Conservation (phyloP, 371 early-diverging fungal genomes). For the Coemansia sp. region DNA sequence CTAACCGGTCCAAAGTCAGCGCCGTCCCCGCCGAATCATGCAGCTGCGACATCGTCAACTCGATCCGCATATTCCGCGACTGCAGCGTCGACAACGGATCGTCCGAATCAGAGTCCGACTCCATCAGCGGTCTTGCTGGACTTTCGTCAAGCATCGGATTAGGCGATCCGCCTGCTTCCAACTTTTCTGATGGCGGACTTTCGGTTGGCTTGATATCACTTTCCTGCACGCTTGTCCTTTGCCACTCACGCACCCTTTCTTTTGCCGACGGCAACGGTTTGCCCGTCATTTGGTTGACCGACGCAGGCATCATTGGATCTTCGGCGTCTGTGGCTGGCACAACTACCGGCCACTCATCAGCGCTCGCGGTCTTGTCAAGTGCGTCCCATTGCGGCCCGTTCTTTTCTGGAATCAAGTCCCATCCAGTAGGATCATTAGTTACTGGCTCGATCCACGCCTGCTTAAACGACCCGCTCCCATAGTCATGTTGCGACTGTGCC, state of each 20-base stretch:
- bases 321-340: not conserved
- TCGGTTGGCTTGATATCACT: not conserved
- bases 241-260: slow-evolving; percentile 34
- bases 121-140: not conserved
- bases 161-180: not conserved
- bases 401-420: not conserved
- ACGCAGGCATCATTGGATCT: slow-evolving; percentile 29
- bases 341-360: not conserved
- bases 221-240: not conserved
- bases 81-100: slow-evolving; percentile 12
- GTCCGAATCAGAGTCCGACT: slow-evolving; percentile 2
- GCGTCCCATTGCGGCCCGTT: not conserved
- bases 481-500: not conserved
- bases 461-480: not conserved
- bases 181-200: not conserved
- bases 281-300: slow-evolving; percentile 12
- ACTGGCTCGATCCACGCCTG: not conserved
- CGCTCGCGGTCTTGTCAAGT: not conserved
- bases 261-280: not conserved
- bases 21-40: slow-evolving; percentile 9
- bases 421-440: not conserved
- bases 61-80: slow-evolving; percentile 10
- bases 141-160: not conserved
- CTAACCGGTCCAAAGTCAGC: slow-evolving; percentile 22
- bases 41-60: not conserved